Base-by-base conservation (phyloP, 257 asterid genomes). In the Jasminum sambac region DNA sequence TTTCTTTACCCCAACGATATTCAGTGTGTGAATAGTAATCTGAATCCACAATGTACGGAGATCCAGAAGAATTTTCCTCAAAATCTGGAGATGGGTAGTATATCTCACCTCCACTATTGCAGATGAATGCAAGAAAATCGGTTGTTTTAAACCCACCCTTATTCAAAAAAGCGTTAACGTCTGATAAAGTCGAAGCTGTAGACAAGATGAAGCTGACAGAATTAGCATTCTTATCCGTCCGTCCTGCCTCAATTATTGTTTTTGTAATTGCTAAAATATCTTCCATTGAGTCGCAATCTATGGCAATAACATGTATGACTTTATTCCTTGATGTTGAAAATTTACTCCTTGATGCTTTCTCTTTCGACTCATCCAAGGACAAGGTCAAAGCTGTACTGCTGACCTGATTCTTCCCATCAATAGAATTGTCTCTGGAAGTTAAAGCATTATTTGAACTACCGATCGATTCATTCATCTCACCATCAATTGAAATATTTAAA, bases 1-100 rank as follows among this genome's bases (percentile, higher is more conserved):
- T 84, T 42, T 83, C 87, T 71, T 86, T 91, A 24, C 95, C 95
- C 96, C 96, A 90, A 12, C 86, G 92, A 67, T 90, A 88, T 23
- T 90, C 95, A 1, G 83, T 83, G 75, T 90, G 95, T 50, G 88
- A 63, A 25, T 80, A 83, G 72, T 90, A 90, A 74, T 88, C 95
- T 11, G 82, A 77, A 24, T 90, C 96, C 11, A 79, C 77, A 79
- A 85, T 68, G 78, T 78, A 89, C 24, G 82, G 86, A 38, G 82
- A 80, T 68, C 78, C 88, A 21, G 83, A 66, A 58, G 83, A 61
- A 43, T 60, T 71, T 21, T 68, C 81, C 42, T 82, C 89, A 12
- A 78, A 68, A 77, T 41, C 55, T 10, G 86, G 72, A 48, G 80
- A 74, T 6, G 96, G 90, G 66, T 86, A 88, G 79, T 86, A 88